Evolutionary conservation across 192 early-diverging fungal species (phyloP).

Genomic region (Podila epigama): DNA sequence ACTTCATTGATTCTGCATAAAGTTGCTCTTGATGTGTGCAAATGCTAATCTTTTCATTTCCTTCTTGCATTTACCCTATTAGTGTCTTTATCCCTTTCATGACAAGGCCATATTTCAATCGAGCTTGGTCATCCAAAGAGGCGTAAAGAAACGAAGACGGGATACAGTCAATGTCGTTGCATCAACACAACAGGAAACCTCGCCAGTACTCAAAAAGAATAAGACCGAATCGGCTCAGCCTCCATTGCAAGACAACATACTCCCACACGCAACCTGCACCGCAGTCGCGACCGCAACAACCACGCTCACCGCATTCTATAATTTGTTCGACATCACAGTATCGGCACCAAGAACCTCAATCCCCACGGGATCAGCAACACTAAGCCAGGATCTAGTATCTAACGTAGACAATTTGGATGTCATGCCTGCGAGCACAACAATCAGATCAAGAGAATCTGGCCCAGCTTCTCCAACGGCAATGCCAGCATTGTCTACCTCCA

Average conservation of each 20-base stretch:
- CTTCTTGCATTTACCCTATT: background rate
- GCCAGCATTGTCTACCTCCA: background rate
- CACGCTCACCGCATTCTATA: background rate
- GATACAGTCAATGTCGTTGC: background rate
- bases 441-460: too few species aligned
- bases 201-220: background rate
- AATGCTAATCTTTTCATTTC: background rate
- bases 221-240: background rate
- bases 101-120: background rate
- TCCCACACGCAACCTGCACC: too few species aligned
- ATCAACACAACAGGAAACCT: background rate
- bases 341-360: background rate
- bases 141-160: constrained; percentile 3
- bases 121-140: constrained; percentile 2
- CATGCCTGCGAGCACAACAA: too few species aligned
- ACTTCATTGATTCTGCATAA: background rate
- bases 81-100: constrained; percentile 42
- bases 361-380: background rate
- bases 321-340: background rate
- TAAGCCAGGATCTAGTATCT: background rate
- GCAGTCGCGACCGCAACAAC: background rate
- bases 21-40: background rate
- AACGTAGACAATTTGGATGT: background rate
- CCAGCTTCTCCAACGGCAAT: background rate
- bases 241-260: too few species aligned